Evolutionary conservation across 2,329 filamentous ascomycete genomes (phyloP).

Genomic region (Penicillium sp.): DNA sequence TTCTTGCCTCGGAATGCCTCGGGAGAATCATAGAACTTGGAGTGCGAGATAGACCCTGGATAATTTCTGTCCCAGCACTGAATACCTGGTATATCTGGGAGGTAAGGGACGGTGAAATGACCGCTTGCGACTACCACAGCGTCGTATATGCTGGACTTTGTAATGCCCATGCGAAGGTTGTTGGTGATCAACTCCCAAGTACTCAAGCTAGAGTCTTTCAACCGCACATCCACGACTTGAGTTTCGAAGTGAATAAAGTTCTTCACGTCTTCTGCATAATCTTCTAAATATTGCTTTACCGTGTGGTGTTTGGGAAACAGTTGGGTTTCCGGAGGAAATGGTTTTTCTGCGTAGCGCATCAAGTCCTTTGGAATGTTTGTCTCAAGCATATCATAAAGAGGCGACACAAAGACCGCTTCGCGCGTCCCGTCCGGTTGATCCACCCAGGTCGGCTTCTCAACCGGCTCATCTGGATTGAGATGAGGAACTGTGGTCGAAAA

Average conservation of each 20-base stretch:
- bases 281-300: slow-evolving; percentile 71
- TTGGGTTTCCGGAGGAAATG: slow-evolving; percentile 62
- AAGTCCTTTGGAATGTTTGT: slow-evolving; percentile 81
- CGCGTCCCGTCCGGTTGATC: slow-evolving; percentile 19
- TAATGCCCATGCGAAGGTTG: slow-evolving; percentile 47
- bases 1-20: slow-evolving; percentile 65
- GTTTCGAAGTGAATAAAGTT: slow-evolving; percentile 68
- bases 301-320: slow-evolving; percentile 71
- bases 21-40: slow-evolving; percentile 73
- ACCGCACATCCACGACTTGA: slow-evolving; percentile 62
- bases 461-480: slow-evolving; percentile 58
- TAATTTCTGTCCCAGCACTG: slow-evolving; percentile 58
- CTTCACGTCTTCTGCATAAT: slow-evolving; percentile 67
- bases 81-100: slow-evolving; percentile 64
- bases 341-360: slow-evolving; percentile 74
- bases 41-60: slow-evolving; percentile 65
- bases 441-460: slow-evolving; percentile 61
- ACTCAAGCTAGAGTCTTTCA: slow-evolving; percentile 33
- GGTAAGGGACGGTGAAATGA: slow-evolving; percentile 67
- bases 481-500: slow-evolving; percentile 59
- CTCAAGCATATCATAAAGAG: slow-evolving; percentile 77
- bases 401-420: slow-evolving; percentile 69
- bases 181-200: slow-evolving; percentile 62
- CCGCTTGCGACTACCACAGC: slow-evolving; percentile 74
- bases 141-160: slow-evolving; percentile 59